Base-by-base conservation (phyloP, 1,284 basidiomycete genomes). In the Mycosarcoma maydis region DNA sequence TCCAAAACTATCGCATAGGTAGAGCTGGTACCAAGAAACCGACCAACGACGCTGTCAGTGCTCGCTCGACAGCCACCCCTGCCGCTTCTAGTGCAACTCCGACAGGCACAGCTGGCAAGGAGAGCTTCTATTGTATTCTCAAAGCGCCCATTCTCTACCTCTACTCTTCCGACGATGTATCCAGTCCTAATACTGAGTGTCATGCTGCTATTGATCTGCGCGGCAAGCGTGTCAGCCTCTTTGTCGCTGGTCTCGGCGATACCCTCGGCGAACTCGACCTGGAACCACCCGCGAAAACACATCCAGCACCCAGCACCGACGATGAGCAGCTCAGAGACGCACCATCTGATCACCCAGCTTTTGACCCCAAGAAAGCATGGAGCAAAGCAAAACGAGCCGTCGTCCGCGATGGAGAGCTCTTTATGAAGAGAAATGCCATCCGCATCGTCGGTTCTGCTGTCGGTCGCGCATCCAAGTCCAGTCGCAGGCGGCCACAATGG, bases 91-190 rank as follows among this genome's bases (percentile, higher is more conserved):
- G 14, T 33, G 40, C 57, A 14, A 36, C 45, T 13, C 52, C 70
- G 3, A 51, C 58, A 6, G 57, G 55, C 24, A 57, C 61, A 4
- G 54, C 62, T n/a, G 73, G 65, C 14, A 54, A 55, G 6, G 76
- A 76, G 22, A 50, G 36, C 47, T 78, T 76, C 54, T 72, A 72
- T 47, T 76, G 73, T 41, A 77, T 80, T 24, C 71, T 80, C 57
- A 78, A 76, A 24, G 62, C 67, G 4, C 75, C 78, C 33, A 72
- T 80, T 32, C 75, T 80, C 30, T 80, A 78, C 49, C 72, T 80
- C 41, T 80, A 80, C 57, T 77, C 76, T 10, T 74, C 74, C 17
- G 72, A 72, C 41, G 74, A 78, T 19, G 40, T 65, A 20, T 60
- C 66, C 23, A 67, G 52, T 19, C 66, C 75, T 9, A 59, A 49